Evolutionary conservation across 257 asterid species (phyloP).

Genomic region (Vinca minor): DNA sequence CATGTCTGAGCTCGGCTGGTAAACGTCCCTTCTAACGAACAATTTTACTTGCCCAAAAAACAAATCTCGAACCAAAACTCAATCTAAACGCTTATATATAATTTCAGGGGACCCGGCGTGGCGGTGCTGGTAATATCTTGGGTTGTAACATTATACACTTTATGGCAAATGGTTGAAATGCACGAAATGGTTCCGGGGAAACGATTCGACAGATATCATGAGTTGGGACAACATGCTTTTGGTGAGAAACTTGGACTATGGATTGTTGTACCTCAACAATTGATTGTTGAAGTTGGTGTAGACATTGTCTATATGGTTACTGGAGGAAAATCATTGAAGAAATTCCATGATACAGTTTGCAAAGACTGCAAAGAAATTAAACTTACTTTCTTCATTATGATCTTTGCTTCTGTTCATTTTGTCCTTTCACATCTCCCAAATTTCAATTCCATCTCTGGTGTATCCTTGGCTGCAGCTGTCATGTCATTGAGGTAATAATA

Average conservation of each 20-base stretch:
- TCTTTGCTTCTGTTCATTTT: slow-evolving; percentile 84
- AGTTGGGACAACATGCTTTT: slow-evolving; percentile 82
- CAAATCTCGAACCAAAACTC: no score
- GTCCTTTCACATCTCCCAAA: slow-evolving; percentile 92
- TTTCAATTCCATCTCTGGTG: slow-evolving; percentile 80
- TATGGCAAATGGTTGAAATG: slow-evolving; percentile 99
- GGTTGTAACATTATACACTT: slow-evolving; percentile 66
- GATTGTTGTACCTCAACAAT: slow-evolving; percentile 87
- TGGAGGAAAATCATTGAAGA: slow-evolving; percentile 68
- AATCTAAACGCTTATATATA: no score
- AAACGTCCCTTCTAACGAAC: not conserved
- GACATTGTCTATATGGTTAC: slow-evolving; percentile 92
- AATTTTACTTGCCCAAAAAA: not conserved
- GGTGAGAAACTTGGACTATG: slow-evolving; percentile 83
- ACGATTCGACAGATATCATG: slow-evolving; percentile 87
- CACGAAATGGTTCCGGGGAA: slow-evolving; percentile 94
- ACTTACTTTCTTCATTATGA: slow-evolving; percentile 72
- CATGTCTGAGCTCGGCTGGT: slow-evolving; percentile 46
- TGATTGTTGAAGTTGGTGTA: slow-evolving; percentile 72
- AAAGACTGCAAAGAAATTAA: slow-evolving; percentile 38
- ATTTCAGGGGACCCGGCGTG: slow-evolving; percentile 69
- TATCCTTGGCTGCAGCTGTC: slow-evolving; percentile 86
- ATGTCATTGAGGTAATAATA: slow-evolving; percentile 67
- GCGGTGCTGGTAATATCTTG: slow-evolving; percentile 69
- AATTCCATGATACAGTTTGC: slow-evolving; percentile 56